Evolutionary conservation across 768 basidiomycete species (phyloP).

Genomic region (Cystofilobasidium capitatum): DNA sequence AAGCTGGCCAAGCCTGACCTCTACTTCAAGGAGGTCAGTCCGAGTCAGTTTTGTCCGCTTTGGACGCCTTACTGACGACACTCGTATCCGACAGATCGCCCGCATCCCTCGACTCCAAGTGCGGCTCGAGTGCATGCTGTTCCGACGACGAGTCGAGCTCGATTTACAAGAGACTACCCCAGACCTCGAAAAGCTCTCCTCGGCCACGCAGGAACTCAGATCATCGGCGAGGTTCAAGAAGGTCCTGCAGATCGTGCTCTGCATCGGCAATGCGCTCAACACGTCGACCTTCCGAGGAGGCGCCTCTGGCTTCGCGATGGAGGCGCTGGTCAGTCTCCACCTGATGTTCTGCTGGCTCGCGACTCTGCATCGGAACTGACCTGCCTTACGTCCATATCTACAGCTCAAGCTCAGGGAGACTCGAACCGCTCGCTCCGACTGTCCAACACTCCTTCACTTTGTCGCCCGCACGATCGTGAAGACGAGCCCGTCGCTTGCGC

Average conservation of each 20-base stretch:
- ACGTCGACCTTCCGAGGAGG: constrained; percentile 70
- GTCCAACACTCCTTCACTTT: constrained; percentile 85
- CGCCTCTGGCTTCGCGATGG: constrained; percentile 74
- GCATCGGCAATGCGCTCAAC: constrained; percentile 74
- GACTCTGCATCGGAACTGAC: neutral
- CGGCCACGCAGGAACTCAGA: constrained; percentile 61
- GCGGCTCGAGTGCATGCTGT: constrained; percentile 72
- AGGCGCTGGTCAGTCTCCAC: constrained; percentile 52
- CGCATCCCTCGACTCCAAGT: constrained; percentile 62
- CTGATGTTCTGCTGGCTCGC: neutral
- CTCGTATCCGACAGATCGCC: constrained; percentile 52
- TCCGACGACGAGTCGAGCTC: constrained; percentile 67
- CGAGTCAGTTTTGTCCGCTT: neutral
- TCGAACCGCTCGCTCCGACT: constrained; percentile 60
- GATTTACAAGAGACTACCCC: constrained; percentile 75
- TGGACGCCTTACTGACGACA: neutral
- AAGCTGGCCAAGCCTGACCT: constrained; percentile 75
- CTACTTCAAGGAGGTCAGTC: constrained; percentile 62
- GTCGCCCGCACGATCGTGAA: constrained; percentile 64
- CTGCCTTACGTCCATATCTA: neutral
- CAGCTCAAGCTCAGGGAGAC: constrained; percentile 64
- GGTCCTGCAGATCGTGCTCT: constrained; percentile 64
- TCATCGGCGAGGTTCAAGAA: constrained; percentile 51
- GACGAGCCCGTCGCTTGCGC: constrained; percentile 54
- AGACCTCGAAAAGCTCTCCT: constrained; percentile 62